Evolutionary conservation across 2,329 filamentous ascomycete genomes (phyloP).

Genomic region (Neofusicoccum umdonicola): DNA sequence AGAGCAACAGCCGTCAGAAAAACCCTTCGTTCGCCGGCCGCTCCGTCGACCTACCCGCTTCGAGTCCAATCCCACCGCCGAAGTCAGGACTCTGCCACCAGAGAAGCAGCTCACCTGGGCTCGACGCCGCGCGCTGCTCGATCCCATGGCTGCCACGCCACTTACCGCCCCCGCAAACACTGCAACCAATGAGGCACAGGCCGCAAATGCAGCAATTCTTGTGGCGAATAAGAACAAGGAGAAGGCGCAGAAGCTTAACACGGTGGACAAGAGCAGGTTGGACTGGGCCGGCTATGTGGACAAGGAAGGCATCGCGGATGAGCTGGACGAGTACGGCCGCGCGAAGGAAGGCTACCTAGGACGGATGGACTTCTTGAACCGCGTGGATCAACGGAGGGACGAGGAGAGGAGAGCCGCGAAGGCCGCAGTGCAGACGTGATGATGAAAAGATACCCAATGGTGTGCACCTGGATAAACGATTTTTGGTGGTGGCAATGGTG

Average conservation of each 20-base stretch:
- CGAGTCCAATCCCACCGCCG: constrained; percentile 50
- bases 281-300: constrained; percentile 66
- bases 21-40: constrained; percentile 35
- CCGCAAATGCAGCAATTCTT: constrained; percentile 28
- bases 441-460: too few relatives aligned
- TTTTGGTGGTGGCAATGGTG: not conserved
- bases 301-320: constrained; percentile 59
- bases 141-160: not conserved
- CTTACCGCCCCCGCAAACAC: constrained; percentile 8
- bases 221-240: constrained; percentile 24
- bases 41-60: constrained; percentile 49
- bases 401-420: constrained; percentile 55
- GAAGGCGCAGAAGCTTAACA: constrained; percentile 61
- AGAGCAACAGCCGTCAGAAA: not conserved
- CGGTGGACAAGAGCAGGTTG: constrained; percentile 63
- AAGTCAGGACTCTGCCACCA: constrained; percentile 45
- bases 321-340: constrained; percentile 60
- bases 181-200: constrained; percentile 30
- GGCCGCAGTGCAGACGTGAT: constrained; percentile 32
- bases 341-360: constrained; percentile 61
- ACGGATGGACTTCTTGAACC: constrained; percentile 61
- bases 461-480: not conserved
- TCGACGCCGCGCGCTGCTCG: constrained; percentile 20
- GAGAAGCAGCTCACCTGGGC: constrained; percentile 44
- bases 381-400: constrained; percentile 56